Base-by-base conservation (phyloP, 805 yeast genomes). In the Metschnikowia cerradonensis region DNA sequence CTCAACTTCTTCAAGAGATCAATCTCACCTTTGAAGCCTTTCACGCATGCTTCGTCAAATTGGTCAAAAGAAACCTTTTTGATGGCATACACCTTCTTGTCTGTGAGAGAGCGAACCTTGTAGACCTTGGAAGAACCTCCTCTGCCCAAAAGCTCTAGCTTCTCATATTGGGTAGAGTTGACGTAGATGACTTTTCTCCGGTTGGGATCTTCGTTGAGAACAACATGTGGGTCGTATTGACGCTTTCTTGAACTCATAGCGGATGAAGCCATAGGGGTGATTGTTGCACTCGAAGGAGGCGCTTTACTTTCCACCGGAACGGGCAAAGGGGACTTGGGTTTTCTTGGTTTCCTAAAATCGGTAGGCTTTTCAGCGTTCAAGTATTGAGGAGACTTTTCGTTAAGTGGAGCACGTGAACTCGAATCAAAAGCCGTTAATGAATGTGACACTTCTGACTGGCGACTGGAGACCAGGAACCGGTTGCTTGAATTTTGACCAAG, bases 101-200 rank as follows among this genome's bases (percentile, higher is more conserved):
- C 77, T 4, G 58, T 56, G n/a, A 60, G 55, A 0, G 80, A 72
- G 57, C 79, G 85, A 1, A 86, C 94, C 64, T 85, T 87, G 71
- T 85, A 91, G 19, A 91, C 98, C 62, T 86, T 89, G 0, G 97
- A 90, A 0, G 97, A 80, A 0, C 97, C 98, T 23, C 97, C 98
- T 65, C 87, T 80, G 4, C 97, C 98, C 17, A 91, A 66, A 13
- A 88, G 71, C 61, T 90, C 97, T 26, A 88, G 68, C 50, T 85
- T 79, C 60, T 86, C 91, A 62, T 88, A 92, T 40, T 77, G 77
- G 33, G 75, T 76, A 1, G 79, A 82, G 63, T 90, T 88, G 19
- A 74, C 70, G 2, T 54, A 57, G 6, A 74, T 67, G 19, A 63
- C 50, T 52, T 70, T 68, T 38, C 62, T 65, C 34, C 59, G 59